Evolutionary conservation across 148 eudicot species (phyloP).

Genomic region (Diospyros kaki): DNA sequence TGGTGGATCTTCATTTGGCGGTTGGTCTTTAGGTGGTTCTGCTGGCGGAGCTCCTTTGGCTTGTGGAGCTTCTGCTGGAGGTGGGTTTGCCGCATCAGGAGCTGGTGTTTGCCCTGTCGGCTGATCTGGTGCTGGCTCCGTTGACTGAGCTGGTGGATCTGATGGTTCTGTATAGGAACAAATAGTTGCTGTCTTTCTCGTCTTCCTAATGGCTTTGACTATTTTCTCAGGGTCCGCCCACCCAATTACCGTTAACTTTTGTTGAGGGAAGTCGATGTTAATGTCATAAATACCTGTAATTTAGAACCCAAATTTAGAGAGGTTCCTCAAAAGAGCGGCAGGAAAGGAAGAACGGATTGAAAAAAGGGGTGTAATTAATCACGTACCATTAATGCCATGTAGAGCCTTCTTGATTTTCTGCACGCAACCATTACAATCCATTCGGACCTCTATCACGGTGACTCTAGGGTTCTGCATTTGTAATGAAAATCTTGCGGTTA

Average conservation of each 20-base stretch:
- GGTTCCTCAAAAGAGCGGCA: background rate
- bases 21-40: slow-evolving; percentile 33
- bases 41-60: slow-evolving; percentile 14
- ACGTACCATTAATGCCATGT: slow-evolving; percentile 61
- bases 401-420: slow-evolving; percentile 93
- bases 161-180: slow-evolving; percentile 63
- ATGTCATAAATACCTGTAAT: slow-evolving; percentile 67
- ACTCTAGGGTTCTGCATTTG: slow-evolving; percentile 73
- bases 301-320: background rate
- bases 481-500: slow-evolving; percentile 11
- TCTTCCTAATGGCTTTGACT: slow-evolving; percentile 75
- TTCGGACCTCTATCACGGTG: slow-evolving; percentile 78
- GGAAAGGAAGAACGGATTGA: background rate
- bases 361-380: background rate
- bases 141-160: slow-evolving; percentile 30
- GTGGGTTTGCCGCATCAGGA: slow-evolving; percentile 15
- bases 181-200: slow-evolving; percentile 71
- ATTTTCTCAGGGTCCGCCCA: slow-evolving; percentile 81
- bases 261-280: slow-evolving; percentile 63
- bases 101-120: slow-evolving; percentile 21
- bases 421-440: slow-evolving; percentile 95
- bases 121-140: slow-evolving; percentile 24
- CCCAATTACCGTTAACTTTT: slow-evolving; percentile 67
- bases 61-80: slow-evolving; percentile 15
- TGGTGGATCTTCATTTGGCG: slow-evolving; percentile 33